Conservation (phyloP, 352 stramenopile genomes). For the Pythium rhizo-oryzae region DNA sequence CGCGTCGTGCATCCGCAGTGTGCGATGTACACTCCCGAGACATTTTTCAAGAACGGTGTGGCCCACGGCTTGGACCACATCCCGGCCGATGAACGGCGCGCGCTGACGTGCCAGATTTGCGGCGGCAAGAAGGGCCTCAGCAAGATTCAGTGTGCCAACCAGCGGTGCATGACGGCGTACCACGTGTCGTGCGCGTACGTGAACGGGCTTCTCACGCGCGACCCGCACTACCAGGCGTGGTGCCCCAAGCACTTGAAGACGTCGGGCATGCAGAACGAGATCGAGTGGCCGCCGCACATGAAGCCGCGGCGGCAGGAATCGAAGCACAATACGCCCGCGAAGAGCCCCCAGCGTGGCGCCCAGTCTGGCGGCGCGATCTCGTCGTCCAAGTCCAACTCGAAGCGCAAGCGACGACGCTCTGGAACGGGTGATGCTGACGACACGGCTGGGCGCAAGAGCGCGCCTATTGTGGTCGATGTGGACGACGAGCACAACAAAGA, state of each 20-base stretch:
- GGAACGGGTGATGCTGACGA: slow-evolving; percentile 10
- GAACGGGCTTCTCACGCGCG: slow-evolving; percentile 59
- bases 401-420: slow-evolving; percentile 45
- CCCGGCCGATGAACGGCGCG: slow-evolving; percentile 42
- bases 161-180: slow-evolving; percentile 65
- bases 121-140: slow-evolving; percentile 63
- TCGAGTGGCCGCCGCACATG: slow-evolving; percentile 71
- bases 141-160: slow-evolving; percentile 79
- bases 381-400: slow-evolving; percentile 52
- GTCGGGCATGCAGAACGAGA: slow-evolving; percentile 59
- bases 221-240: slow-evolving; percentile 76
- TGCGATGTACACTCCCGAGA: slow-evolving; percentile 85
- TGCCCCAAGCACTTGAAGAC: slow-evolving; percentile 78
- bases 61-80: slow-evolving; percentile 66
- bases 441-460: slow-evolving; percentile 19
- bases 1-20: slow-evolving; percentile 76
- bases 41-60: slow-evolving; percentile 73
- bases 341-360: slow-evolving; percentile 31
- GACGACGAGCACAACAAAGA: neutral
- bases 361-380: slow-evolving; percentile 31
- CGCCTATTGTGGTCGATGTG: slow-evolving; percentile 10
- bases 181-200: slow-evolving; percentile 80
- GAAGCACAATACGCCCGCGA: slow-evolving; percentile 21
- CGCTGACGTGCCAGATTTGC: slow-evolving; percentile 66
- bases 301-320: slow-evolving; percentile 22